A percentile compares a stretch with the other conserved stretches of the same genome.
phyloP scores from a whole-genome alignment of 176 grass and related monocot species.

The Oryza nivara region DNA sequence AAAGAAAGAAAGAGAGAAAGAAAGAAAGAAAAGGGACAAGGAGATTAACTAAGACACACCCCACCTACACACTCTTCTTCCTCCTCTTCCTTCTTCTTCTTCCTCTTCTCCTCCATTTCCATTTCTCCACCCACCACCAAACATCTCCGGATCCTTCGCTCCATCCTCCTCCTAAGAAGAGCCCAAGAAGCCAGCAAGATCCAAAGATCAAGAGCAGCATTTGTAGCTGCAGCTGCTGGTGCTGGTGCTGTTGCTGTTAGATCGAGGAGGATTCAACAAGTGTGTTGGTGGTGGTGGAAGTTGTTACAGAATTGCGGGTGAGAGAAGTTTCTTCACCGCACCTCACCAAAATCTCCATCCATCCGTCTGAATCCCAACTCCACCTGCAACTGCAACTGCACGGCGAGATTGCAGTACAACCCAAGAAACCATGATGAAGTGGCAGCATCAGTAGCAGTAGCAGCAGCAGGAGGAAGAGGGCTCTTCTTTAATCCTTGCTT shows the following conservation, averaged over 20 bases:
- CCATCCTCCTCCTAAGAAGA: slow-evolving; percentile 9
- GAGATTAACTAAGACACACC: slow-evolving; percentile 29
- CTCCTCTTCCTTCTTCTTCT: not conserved
- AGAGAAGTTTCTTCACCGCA: slow-evolving; percentile 47
- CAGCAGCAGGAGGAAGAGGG: not conserved
- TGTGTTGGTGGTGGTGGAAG: slow-evolving; percentile 27
- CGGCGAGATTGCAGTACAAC: slow-evolving; percentile 63
- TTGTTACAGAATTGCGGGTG: slow-evolving; percentile 49
- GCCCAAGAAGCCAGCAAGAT: slow-evolving; percentile 11
- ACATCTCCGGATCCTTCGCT: slow-evolving; percentile 3
- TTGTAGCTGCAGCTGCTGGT: slow-evolving; percentile 34
- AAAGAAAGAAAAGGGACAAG: not conserved
- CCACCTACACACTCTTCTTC: slow-evolving; percentile 28
- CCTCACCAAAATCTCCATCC: slow-evolving; percentile 42
- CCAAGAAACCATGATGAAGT: slow-evolving; percentile 81
- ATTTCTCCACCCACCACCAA: slow-evolving; percentile 43
- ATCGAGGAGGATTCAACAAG: slow-evolving; percentile 5
- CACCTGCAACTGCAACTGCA: slow-evolving; percentile 29
- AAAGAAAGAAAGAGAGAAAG: not conserved
- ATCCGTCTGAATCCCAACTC: slow-evolving; percentile 35
- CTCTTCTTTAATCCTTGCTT: slow-evolving; percentile 48
- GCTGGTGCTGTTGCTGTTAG: not conserved
- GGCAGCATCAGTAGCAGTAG: slow-evolving; percentile 4
- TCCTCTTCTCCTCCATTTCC: slow-evolving; percentile 27
- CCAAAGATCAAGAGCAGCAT: slow-evolving; percentile 41